Evolutionary conservation across 768 basidiomycete genomes (phyloP).

Genomic region (Mycena rebaudengoi): DNA sequence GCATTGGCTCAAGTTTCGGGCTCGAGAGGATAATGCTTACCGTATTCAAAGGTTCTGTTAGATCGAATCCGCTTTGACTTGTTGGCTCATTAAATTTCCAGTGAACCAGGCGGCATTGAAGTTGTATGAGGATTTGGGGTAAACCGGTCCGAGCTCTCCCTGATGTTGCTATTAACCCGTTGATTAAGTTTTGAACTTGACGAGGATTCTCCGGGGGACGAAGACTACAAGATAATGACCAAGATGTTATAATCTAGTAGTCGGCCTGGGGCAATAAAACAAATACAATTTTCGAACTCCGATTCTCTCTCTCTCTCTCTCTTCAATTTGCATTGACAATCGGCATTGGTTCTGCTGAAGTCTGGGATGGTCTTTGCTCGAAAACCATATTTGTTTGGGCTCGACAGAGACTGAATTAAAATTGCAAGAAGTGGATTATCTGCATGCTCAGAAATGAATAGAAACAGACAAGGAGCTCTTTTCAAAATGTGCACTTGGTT

Average conservation of each 20-base stretch:
- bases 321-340: no score
- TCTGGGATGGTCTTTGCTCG: no score
- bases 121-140: constrained; percentile 70
- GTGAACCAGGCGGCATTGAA: constrained; percentile 52
- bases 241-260: constrained; percentile 27
- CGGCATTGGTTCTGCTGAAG: no score
- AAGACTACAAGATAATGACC: constrained; percentile 57
- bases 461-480: no score
- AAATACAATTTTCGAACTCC: no score
- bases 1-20: constrained; percentile 57
- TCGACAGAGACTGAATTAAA: no score
- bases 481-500: no score
- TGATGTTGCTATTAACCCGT: background rate
- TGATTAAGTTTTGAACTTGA: constrained; percentile 62
- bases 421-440: no score
- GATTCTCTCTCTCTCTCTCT: no score
- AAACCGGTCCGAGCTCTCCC: background rate
- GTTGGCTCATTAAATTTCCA: constrained; percentile 32
- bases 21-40: constrained; percentile 83
- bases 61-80: background rate
- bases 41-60: constrained; percentile 69
- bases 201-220: constrained; percentile 56
- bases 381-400: no score
- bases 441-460: no score
- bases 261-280: no score